Percentiles rank a stretch among this genome's conserved stretches.
These are phyloP conservation scores for Candida khao-thaluensis DNA, from an alignment of 805 yeast genomes.

Conservation along the genomic window DNA sequence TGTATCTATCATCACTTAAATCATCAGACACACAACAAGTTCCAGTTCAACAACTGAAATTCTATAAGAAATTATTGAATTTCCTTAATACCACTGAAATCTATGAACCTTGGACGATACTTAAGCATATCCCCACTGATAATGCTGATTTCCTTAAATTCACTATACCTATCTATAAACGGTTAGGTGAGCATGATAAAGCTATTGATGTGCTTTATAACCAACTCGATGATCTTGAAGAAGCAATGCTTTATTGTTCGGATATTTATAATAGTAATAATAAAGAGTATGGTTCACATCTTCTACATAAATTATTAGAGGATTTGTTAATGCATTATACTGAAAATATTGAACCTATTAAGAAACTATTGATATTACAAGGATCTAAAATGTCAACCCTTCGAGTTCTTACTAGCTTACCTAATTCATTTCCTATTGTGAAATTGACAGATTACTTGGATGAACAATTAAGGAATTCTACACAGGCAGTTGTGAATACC, in stretches of 20 bases:
- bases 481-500: conserved; percentile 38
- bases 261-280: conserved; percentile 36
- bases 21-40: conserved; percentile 16
- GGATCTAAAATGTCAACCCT: conserved; percentile 49
- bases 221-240: conserved; percentile 52
- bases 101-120: conserved; percentile 39
- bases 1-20: conserved; percentile 26
- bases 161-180: conserved; percentile 56
- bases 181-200: conserved; percentile 58
- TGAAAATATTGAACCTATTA: conserved; percentile 36
- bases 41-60: conserved; percentile 10
- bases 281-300: conserved; percentile 37
- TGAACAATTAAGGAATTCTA: conserved; percentile 42
- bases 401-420: conserved; percentile 50
- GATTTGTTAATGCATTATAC: conserved; percentile 42
- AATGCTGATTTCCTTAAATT: conserved; percentile 40
- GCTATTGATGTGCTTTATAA: conserved; percentile 62
- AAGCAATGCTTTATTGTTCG: conserved; percentile 63
- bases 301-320: conserved; percentile 52
- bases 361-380: conserved; percentile 40
- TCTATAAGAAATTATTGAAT: conserved; percentile 31
- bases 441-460: conserved; percentile 45
- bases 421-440: conserved; percentile 47
- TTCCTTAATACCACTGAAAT: conserved; percentile 30
- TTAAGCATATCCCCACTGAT: conserved; percentile 32